Evolutionary conservation across 2,329 filamentous ascomycete species (phyloP).

Genomic region (Hypoxylon sp.): DNA sequence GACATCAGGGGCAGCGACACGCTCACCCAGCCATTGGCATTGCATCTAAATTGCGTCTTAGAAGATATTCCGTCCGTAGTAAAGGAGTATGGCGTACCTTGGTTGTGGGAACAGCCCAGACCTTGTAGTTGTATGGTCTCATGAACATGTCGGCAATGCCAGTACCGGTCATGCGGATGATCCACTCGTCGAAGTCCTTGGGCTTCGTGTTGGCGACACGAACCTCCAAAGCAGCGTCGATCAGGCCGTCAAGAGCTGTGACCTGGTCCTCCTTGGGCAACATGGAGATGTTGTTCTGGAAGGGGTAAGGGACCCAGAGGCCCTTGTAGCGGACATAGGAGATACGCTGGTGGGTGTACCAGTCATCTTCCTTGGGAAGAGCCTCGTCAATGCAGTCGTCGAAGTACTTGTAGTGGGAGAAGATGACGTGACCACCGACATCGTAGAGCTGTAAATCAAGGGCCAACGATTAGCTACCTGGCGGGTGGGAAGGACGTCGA

Average conservation of each 20-base stretch:
- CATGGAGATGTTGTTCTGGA: slow-evolving; percentile 99
- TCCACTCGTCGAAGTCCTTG: slow-evolving; percentile 98
- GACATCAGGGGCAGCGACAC: slow-evolving; percentile 95
- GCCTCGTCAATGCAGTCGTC: slow-evolving; percentile 99
- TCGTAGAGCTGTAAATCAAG: slow-evolving; percentile 82
- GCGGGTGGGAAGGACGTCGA: slow-evolving; percentile 1
- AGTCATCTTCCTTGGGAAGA: slow-evolving; percentile 91
- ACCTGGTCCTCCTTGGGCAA: slow-evolving; percentile 98
- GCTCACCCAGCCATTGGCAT: slow-evolving; percentile 98
- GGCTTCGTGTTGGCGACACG: slow-evolving; percentile 92
- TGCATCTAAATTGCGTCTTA: slow-evolving; percentile 80
- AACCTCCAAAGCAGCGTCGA: slow-evolving; percentile 89
- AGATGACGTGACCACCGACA: slow-evolving; percentile 97
- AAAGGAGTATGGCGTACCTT: slow-evolving; percentile 71
- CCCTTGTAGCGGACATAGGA: slow-evolving; percentile 98
- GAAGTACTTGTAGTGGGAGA: slow-evolving; percentile 99
- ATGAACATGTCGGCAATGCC: slow-evolving; percentile 97
- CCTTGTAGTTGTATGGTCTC: slow-evolving; percentile 99
- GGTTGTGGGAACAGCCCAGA: slow-evolving; percentile 97
- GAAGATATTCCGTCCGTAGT: background rate
- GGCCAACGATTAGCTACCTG: slow-evolving; percentile 42
- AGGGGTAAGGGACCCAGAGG: slow-evolving; percentile 97
- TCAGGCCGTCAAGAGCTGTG: slow-evolving; percentile 92
- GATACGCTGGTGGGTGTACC: slow-evolving; percentile 98
- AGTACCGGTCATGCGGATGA: slow-evolving; percentile 88